Evolutionary conservation across 352 stramenopile species (phyloP).

Genomic region (Globisporangium sylvaticum): DNA sequence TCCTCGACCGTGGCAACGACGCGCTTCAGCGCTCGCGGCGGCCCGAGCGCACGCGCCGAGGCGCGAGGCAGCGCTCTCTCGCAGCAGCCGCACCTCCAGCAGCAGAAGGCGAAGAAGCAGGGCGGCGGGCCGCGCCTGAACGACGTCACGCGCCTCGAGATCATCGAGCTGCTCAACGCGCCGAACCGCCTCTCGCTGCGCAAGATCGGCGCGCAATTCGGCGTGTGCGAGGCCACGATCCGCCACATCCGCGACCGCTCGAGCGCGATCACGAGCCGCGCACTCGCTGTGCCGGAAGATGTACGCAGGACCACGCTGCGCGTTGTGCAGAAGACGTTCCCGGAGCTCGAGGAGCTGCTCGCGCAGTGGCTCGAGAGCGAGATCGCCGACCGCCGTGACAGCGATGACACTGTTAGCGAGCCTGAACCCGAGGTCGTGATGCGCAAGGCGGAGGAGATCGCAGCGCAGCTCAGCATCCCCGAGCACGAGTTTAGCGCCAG

Average conservation of each 20-base stretch:
- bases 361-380: slow-evolving; percentile 6
- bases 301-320: slow-evolving; percentile 14
- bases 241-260: slow-evolving; percentile 16
- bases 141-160: slow-evolving; percentile 16
- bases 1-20: neutral
- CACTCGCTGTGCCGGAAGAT: slow-evolving; percentile 11
- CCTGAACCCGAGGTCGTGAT: neutral
- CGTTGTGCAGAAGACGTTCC: slow-evolving; percentile 13
- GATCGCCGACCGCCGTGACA: neutral
- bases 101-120: slow-evolving; percentile 12
- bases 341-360: slow-evolving; percentile 15
- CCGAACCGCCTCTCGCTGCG: slow-evolving; percentile 12
- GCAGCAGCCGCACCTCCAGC: neutral
- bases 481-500: slow-evolving; percentile 15
- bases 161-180: slow-evolving; percentile 11
- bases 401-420: neutral
- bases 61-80: neutral
- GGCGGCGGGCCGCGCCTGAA: slow-evolving; percentile 13
- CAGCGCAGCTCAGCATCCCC: neutral
- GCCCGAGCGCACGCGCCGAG: neutral
- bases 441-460: slow-evolving; percentile 12
- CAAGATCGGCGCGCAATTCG: slow-evolving; percentile 12
- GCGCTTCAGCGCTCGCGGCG: slow-evolving; percentile 5
- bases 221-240: slow-evolving; percentile 15
- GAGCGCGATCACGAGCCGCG: slow-evolving; percentile 10